Conservation (phyloP, 306 rosid species). For the Acacia confusa region DNA sequence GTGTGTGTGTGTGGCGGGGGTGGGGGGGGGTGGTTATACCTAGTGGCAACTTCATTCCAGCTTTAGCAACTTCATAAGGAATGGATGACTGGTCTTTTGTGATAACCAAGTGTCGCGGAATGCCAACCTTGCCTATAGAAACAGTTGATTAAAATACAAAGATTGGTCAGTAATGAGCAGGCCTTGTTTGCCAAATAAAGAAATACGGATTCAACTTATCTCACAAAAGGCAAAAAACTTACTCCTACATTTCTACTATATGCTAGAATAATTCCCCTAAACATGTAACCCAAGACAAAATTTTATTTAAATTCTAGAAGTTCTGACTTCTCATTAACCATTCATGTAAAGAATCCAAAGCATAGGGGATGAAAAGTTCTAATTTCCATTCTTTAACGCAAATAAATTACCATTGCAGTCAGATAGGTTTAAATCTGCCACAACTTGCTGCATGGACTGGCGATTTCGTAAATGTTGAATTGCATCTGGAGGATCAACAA, state of each 20-base stretch:
- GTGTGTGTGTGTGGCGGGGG: too few species aligned
- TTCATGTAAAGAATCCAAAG: constrained; percentile 19
- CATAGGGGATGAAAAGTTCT: background rate
- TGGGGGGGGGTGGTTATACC: constrained; percentile 31
- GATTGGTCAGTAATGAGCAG: background rate
- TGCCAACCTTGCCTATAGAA: constrained; percentile 48
- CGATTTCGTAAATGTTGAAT: constrained; percentile 56
- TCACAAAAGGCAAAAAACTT: constrained; percentile 5
- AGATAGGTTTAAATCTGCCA: constrained; percentile 50
- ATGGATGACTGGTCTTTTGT: constrained; percentile 44
- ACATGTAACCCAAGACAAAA: constrained; percentile 2
- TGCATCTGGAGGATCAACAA: constrained; percentile 54
- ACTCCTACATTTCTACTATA: constrained; percentile 7
- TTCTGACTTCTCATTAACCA: background rate
- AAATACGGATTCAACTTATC: background rate
- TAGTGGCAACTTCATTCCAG: constrained; percentile 53
- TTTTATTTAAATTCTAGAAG: background rate
- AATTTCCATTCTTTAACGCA: background rate
- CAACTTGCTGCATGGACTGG: constrained; percentile 60
- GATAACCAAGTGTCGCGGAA: constrained; percentile 50
- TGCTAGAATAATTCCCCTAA: background rate
- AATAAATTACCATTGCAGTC: constrained; percentile 50
- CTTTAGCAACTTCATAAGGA: constrained; percentile 46
- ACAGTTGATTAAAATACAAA: constrained; percentile 1
- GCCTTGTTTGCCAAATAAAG: background rate